Percentiles rank a stretch among this genome's conserved stretches.
Evolutionary conservation across 2,329 filamentous ascomycete species (phyloP).

Genomic region (Microdochium paspali): DNA sequence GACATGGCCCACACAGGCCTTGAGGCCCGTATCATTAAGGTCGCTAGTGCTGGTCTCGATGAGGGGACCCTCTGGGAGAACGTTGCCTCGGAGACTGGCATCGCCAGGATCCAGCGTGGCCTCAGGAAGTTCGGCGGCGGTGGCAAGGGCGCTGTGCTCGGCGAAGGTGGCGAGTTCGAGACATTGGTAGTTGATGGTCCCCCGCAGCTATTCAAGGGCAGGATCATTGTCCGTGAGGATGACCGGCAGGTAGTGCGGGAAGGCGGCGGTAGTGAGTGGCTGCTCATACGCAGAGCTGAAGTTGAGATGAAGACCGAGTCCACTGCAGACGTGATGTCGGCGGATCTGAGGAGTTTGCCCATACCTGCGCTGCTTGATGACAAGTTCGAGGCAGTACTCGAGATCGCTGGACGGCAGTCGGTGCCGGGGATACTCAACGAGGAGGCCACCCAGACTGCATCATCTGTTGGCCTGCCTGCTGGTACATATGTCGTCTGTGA

Average conservation of each 20-base stretch:
- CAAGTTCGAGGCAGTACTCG: constrained; percentile 38
- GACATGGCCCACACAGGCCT: constrained; percentile 75
- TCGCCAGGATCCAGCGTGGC: constrained; percentile 36
- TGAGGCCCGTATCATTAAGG: constrained; percentile 89
- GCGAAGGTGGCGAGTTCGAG: constrained; percentile 95
- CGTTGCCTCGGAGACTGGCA: constrained; percentile 50
- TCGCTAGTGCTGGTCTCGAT: constrained; percentile 82
- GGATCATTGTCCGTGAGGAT: constrained; percentile 51
- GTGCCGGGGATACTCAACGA: neutral
- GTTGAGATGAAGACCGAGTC: constrained; percentile 33
- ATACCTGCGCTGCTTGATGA: constrained; percentile 59
- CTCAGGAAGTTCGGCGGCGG: constrained; percentile 58
- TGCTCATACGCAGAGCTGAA: constrained; percentile 50
- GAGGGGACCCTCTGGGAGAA: constrained; percentile 73
- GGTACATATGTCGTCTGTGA: no score
- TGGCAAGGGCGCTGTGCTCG: constrained; percentile 63
- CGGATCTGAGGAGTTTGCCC: constrained; percentile 23
- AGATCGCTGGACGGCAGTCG: constrained; percentile 13
- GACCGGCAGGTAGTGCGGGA: constrained; percentile 45
- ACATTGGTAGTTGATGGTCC: constrained; percentile 83
- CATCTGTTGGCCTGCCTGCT: neutral
- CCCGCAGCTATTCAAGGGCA: constrained; percentile 57
- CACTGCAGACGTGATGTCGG: neutral
- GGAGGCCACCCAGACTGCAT: no score
- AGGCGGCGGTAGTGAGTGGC: constrained; percentile 69